Evolutionary conservation across 176 grass and related monocot species (phyloP), one percentile per base, ranked within the genome.

Genomic region (Aegilops sharonensis): DNA sequence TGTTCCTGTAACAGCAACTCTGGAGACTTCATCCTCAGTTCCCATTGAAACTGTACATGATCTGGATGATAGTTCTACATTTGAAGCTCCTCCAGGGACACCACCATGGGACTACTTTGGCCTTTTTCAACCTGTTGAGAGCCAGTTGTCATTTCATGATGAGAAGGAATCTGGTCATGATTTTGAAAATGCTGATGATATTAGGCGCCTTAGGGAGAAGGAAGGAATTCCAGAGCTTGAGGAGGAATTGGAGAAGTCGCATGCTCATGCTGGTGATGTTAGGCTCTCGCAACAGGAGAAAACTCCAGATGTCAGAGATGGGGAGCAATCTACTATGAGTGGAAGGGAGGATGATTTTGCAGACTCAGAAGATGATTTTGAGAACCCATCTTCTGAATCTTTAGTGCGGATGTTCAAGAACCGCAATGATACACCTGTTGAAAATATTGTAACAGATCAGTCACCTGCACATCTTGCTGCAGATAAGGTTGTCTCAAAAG

Each of bases 61-160:
- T 74, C 81, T 86, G 73, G 94, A 94, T 91, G 90, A 94, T 71
- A 92, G 65, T 86, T 91, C 83, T 56, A 91, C 89, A 36, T 93
- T 86, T 24, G 94, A 99, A 89, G 87, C 90, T 87, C 86, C 86
- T 78, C 86, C 87, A 10, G 86, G 86, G 59, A 87, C 94, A 54
- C 90, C 88, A 29, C 86, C 90, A 65, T 99, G 97, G 97, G 97
- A 99, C 64, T 99, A 94, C 91, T 99, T 99, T 90, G 94, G 92
- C 23, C 80, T 99, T 80, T 99, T 96, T 82, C 89, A 91, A 75
- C 87, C 92, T 84, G 78, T 94, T 31, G 94, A 94, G 59, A 92
- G 78, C 71, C 90, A 89, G 35, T 88, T 92, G 25, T 92, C 90
- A 66, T 88, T 94, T 86, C 82, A 93, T 31, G 87, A 95, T 72